A percentile compares a stretch with the other conserved stretches of the same genome.
Evolutionary conservation across 257 asterid genomes (phyloP).

Genomic region (Plantago ovata): DNA sequence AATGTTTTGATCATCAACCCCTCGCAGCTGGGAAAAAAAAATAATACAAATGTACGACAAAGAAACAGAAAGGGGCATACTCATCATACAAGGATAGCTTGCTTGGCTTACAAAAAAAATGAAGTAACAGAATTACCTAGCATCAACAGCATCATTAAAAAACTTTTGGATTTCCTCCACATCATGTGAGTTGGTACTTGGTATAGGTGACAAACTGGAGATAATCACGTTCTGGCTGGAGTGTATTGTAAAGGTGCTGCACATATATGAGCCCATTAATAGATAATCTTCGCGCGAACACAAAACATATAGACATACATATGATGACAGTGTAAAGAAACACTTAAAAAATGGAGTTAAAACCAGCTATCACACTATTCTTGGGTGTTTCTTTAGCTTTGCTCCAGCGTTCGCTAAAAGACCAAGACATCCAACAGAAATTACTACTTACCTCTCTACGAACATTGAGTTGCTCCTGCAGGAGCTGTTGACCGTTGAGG

Average conservation of each 20-base stretch:
- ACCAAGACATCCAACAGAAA: constrained; percentile 13
- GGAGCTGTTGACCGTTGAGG: constrained; percentile 73
- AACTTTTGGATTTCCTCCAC: constrained; percentile 87
- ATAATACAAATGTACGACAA: too few relatives aligned
- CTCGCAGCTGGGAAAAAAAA: constrained; percentile 56
- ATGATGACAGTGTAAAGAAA: too few relatives aligned
- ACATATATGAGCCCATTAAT: constrained; percentile 5
- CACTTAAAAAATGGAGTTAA: too few relatives aligned
- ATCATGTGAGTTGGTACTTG: constrained; percentile 78
- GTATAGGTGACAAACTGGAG: constrained; percentile 77
- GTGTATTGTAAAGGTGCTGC: constrained; percentile 83
- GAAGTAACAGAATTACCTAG: constrained; percentile 37
- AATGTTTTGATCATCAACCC: constrained; percentile 93
- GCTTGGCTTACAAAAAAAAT: too few relatives aligned
- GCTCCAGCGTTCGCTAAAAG: too few relatives aligned
- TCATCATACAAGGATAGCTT: too few relatives aligned
- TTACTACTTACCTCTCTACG: constrained; percentile 75
- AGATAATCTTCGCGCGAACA: too few relatives aligned
- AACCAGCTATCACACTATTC: too few relatives aligned
- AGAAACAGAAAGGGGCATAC: too few relatives aligned
- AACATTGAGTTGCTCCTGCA: constrained; percentile 73
- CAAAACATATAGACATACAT: too few relatives aligned
- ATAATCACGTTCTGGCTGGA: constrained; percentile 71
- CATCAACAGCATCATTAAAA: constrained; percentile 81
- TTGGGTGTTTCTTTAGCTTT: too few relatives aligned